A percentile compares a stretch with the other conserved stretches of the same genome.
Conservation (phyloP, 805 yeast species). For the Lipomyces sp. region DNA sequence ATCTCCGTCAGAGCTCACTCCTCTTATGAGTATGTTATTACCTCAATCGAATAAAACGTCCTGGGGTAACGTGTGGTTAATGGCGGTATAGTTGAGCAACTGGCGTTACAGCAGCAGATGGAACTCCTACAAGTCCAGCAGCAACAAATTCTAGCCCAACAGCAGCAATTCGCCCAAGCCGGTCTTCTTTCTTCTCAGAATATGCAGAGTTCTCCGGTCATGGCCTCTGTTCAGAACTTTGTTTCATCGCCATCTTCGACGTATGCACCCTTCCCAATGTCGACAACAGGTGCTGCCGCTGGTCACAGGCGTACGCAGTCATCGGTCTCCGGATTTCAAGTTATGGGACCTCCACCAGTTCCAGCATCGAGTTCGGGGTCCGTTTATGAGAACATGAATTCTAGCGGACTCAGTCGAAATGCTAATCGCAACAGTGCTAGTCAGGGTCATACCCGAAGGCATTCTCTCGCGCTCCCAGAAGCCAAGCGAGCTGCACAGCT, state of each 20-base stretch:
- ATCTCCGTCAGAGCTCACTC: constrained; percentile 93
- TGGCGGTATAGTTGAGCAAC: constrained; percentile 59
- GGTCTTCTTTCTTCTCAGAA: constrained; percentile 39
- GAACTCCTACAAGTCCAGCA: constrained; percentile 92
- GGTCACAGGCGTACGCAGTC: constrained; percentile 49
- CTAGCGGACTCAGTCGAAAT: constrained; percentile 19
- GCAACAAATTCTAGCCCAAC: constrained; percentile 79
- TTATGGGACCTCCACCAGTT: constrained; percentile 24
- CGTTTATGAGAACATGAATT: constrained; percentile 14
- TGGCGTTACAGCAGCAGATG: constrained; percentile 83
- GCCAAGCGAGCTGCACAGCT: constrained; percentile 97
- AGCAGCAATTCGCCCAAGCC: constrained; percentile 50
- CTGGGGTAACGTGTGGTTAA: neutral
- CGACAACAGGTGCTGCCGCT: constrained; percentile 12
- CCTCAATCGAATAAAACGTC: neutral
- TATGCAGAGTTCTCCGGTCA: constrained; percentile 19
- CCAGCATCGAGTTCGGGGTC: constrained; percentile 6
- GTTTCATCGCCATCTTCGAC: constrained; percentile 25
- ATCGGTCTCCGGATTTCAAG: constrained; percentile 36
- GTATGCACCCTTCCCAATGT: constrained; percentile 17
- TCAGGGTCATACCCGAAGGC: constrained; percentile 85
- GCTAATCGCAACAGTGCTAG: constrained; percentile 26
- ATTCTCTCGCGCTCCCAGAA: constrained; percentile 86
- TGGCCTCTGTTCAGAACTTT: constrained; percentile 25
- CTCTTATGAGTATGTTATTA: constrained; percentile 70